phyloP scores from a whole-genome alignment of 2,329 filamentous ascomycete species.

The Neonectria neomacrospora region DNA sequence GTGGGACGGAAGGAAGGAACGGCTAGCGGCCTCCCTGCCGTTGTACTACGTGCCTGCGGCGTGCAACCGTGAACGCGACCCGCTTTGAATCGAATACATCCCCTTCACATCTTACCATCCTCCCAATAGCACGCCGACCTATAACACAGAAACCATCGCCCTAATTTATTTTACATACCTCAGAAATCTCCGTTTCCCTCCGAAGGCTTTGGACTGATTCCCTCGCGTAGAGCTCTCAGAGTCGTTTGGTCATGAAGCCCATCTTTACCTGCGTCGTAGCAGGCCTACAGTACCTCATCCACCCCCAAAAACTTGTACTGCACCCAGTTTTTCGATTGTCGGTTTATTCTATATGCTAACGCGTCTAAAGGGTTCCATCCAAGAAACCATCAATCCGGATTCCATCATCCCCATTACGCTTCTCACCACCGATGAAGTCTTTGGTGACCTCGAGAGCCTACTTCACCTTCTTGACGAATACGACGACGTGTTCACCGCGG shows the following conservation, averaged over 20 bases:
- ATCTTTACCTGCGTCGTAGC: conserved; percentile 53
- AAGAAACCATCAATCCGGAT: conserved; percentile 55
- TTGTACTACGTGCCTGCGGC: conserved; percentile 3
- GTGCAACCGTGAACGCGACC: not conserved
- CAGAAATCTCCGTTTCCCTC: not conserved
- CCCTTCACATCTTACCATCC: not conserved
- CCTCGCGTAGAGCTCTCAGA: not conserved
- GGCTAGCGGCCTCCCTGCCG: conserved; percentile 4
- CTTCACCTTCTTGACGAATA: conserved; percentile 47
- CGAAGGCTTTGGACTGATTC: not conserved
- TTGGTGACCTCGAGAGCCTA: conserved; percentile 49
- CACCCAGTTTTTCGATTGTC: not conserved
- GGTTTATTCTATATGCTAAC: conserved; percentile 4
- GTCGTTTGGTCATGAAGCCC: conserved; percentile 41
- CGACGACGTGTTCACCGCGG: conserved; percentile 54
- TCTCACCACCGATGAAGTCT: conserved; percentile 52
- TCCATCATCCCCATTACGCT: conserved; percentile 55
- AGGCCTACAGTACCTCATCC: conserved; percentile 53
- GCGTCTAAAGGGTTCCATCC: conserved; percentile 50
- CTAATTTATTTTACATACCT: not conserved
- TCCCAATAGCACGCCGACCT: not conserved
- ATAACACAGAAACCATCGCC: not conserved
- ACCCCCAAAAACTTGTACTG: conserved; percentile 51
- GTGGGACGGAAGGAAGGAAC: conserved; percentile 11
- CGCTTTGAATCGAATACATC: not conserved